Percentiles rank a stretch among this genome's conserved stretches.
Evolutionary conservation across 176 grass and related monocot species (phyloP).

Genomic region (Avena sativa): DNA sequence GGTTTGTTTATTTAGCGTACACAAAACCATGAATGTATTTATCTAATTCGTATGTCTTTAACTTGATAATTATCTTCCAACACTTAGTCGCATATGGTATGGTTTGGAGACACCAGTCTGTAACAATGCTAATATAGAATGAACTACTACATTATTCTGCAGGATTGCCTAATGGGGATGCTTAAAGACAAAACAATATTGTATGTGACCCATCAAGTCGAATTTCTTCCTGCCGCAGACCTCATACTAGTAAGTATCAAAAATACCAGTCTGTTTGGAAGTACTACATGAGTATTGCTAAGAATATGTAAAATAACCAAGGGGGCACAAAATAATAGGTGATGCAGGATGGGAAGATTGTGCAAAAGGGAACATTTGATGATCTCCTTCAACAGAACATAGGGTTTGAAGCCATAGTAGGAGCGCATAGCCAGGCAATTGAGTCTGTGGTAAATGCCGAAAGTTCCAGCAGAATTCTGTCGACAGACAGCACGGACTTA

Average conservation of each 20-base stretch:
- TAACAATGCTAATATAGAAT: background rate
- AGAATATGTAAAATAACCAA: slow-evolving; percentile 39
- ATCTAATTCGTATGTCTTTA: background rate
- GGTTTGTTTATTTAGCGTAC: slow-evolving; percentile 49
- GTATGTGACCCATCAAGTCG: slow-evolving; percentile 96
- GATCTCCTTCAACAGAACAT: slow-evolving; percentile 87
- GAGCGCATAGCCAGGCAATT: slow-evolving; percentile 90
- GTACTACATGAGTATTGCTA: slow-evolving; percentile 21
- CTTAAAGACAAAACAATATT: slow-evolving; percentile 92
- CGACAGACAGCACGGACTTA: slow-evolving; percentile 37
- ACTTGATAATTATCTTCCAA: background rate
- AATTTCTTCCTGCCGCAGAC: slow-evolving; percentile 92
- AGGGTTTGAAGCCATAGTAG: slow-evolving; percentile 90
- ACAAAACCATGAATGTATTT: slow-evolving; percentile 26
- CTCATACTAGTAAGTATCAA: slow-evolving; percentile 77
- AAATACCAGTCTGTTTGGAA: slow-evolving; percentile 7
- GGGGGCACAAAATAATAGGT: slow-evolving; percentile 67
- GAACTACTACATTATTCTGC: slow-evolving; percentile 28
- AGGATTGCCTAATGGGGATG: slow-evolving; percentile 92
- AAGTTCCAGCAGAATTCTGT: slow-evolving; percentile 76
- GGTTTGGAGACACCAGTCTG: background rate
- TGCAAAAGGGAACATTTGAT: slow-evolving; percentile 80
- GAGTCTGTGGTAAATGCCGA: slow-evolving; percentile 83
- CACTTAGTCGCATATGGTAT: background rate
- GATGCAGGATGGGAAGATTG: slow-evolving; percentile 86